Base-by-base conservation (phyloP, 2,329 filamentous ascomycete species). In the Lecanosticta acicola region DNA sequence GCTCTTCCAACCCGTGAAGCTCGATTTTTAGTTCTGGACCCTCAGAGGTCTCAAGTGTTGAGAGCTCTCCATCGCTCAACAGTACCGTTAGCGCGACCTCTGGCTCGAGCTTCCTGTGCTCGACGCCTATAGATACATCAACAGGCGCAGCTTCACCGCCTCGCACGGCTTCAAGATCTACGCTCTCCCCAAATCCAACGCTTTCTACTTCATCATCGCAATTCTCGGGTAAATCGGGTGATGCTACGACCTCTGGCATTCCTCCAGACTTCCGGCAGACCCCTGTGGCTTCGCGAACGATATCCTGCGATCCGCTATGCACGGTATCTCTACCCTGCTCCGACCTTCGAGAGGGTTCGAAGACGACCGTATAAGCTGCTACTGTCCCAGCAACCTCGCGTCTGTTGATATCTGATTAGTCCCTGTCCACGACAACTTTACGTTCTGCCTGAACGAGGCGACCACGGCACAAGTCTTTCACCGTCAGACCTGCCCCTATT, bases 321-420 rank as follows among this genome's bases (percentile, higher is more conserved):
- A 37, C 32, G 2, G 39, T 50, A 20, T 36, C 32, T 5, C 32
- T 50, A n/a, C 47, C 50, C 16, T 53, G 50, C 47, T 38, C 20
- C 14, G 29, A 24, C 4, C 38, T 46, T 8, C 16, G 38, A 4
- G 24, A 29, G 7, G 11, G 11, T 11, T 29, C 24, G 24, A 29
- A 29, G 24, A 33, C 37, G 17, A 35, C 47, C 2, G 34, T 33
- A 14, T 14, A 20, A 26, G 37, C 32, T 46, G 38, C 19, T 46
- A 36, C 32, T 36, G 43, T 19, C 26, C 26, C 11, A 36, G 16
- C 19, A 40, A 36, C 7, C 14, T 21, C 10, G 21, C 38, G 1
- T 13, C 34, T 16, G 14, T 37, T 13, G 38, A 20, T 26, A 32
- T 46, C n/a, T 46, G 43, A 32, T 38, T 38, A 4, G 43, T 41